Base-by-base conservation (phyloP, 179 eudicot genomes). In the Silene coronaria region DNA sequence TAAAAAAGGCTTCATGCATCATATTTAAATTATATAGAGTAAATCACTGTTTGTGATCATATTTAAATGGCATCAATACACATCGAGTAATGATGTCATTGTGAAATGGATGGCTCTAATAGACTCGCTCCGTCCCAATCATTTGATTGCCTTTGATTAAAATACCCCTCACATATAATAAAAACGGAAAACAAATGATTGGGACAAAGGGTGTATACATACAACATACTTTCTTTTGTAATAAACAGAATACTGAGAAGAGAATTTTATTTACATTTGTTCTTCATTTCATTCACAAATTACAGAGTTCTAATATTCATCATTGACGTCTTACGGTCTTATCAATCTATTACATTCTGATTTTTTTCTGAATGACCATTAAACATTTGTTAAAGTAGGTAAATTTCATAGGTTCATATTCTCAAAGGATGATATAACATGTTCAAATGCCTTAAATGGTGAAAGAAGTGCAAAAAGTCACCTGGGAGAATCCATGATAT, bases 401-500 rank as follows among this genome's bases (percentile, higher is more conserved):
- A 45, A 4, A 22, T 69, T 21, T 69, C 58, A 42, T 3, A 6
- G 5, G 57, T 42, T 10, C 71, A 36, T 36, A 72, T 24, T n/a
- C 42, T 5, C 46, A 32, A 27, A 26, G 38, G 45, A 70, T 24
- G 30, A 74, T 26, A 30, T 12, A 32, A n/a, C 51, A 53, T 26
- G 9, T 42, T 48, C 13, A 21, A 65, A 23, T 48, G 36, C 0
- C 10, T 67, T 51, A 3, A 62, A 26, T 27, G 67, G 55, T 67
- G 19, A 38, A 22, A 55, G 71, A 36, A 5, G 64, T 12, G 19
- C 65, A 42, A 45, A 57, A 71, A 30, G 16, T 45, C 82, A 91
- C 97, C 89, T 5, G 96, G 83, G 68, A 90, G 59, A 38, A 90
- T 70, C 95, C 96, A 90, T 36, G 87, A 61, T 60, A 87, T 76